These are phyloP conservation scores for Yamagishiella unicocca DNA, from an alignment of 139 green algal genomes.

Conservation along the genomic window DNA sequence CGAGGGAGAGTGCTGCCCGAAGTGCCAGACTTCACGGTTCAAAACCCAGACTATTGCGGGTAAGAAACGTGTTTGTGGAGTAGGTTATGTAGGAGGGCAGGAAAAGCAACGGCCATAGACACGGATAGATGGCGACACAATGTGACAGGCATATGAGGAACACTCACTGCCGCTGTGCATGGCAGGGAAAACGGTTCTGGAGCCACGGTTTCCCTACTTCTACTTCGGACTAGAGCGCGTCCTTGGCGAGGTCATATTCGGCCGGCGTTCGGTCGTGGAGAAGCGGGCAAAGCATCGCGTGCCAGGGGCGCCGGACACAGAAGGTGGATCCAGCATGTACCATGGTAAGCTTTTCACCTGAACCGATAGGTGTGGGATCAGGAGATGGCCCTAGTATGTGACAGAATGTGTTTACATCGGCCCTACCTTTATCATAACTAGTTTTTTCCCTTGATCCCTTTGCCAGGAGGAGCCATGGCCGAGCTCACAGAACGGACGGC, in stretches of 20 bases:
- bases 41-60: not conserved
- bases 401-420: not conserved
- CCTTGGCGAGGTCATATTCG: too few relatives aligned
- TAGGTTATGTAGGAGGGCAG: not conserved
- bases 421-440: not conserved
- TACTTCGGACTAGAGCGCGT: too few relatives aligned
- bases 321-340: too few relatives aligned
- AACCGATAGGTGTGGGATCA: too few relatives aligned
- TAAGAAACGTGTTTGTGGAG: not conserved
- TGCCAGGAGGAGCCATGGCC: not conserved
- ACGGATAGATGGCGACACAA: not conserved
- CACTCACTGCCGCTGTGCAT: too few relatives aligned
- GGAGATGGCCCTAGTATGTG: too few relatives aligned
- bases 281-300: too few relatives aligned
- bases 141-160: not conserved
- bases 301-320: too few relatives aligned
- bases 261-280: too few relatives aligned
- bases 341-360: too few relatives aligned
- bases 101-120: not conserved
- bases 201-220: too few relatives aligned
- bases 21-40: not conserved
- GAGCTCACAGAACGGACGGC: not conserved
- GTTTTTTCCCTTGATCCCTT: not conserved
- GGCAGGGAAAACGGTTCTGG: too few relatives aligned
- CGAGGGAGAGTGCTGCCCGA: not conserved